A percentile compares a stretch with the other conserved stretches of the same genome.
These are phyloP conservation scores for Trichomonas vaginalis DNA, from an alignment of 208 protist genomes.

Conservation along the genomic window DNA sequence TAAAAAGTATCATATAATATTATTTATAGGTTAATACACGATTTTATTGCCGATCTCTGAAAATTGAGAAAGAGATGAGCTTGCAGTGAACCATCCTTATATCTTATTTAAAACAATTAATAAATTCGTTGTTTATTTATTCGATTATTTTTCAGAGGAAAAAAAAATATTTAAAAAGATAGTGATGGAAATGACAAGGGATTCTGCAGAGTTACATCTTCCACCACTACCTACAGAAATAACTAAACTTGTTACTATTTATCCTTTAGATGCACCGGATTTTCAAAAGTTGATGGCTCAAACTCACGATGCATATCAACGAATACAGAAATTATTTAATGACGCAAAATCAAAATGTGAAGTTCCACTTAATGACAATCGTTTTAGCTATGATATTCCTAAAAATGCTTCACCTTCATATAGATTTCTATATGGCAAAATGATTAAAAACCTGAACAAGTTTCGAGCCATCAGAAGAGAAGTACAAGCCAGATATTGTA, in stretches of 20 bases:
- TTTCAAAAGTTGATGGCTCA: neutral
- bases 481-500: neutral
- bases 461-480: neutral
- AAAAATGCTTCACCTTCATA: neutral
- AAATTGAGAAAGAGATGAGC: too few relatives aligned
- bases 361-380: neutral
- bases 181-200: neutral
- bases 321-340: neutral
- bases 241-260: neutral
- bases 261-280: neutral
- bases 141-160: too few relatives aligned
- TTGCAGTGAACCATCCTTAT: too few relatives aligned
- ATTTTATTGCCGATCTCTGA: too few relatives aligned
- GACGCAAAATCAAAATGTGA: neutral
- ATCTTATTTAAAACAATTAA: too few relatives aligned
- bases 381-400: neutral
- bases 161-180: too few relatives aligned
- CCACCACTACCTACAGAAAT: neutral
- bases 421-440: neutral
- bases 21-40: too few relatives aligned
- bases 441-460: neutral
- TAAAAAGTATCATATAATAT: too few relatives aligned
- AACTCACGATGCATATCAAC: neutral
- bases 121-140: too few relatives aligned
- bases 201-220: neutral